Base-by-base conservation (phyloP, 108 stramenopile genomes). In the Craspedostauros australis region DNA sequence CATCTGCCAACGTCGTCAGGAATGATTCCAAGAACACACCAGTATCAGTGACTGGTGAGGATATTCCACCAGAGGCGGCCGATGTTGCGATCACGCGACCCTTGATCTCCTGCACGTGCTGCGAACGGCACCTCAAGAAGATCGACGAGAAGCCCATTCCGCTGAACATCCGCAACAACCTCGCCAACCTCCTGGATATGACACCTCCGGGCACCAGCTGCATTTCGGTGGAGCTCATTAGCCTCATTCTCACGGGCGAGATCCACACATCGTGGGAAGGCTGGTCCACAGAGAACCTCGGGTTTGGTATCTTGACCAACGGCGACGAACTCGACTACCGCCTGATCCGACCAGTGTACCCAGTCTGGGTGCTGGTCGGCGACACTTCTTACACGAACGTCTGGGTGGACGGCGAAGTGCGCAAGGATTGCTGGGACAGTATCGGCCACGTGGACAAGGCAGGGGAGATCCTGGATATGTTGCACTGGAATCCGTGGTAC, bases 401-500 rank as follows among this genome's bases (percentile, higher is more conserved):
- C n/a, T 62, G 68, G 36, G 15, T 82, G 27, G 63, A 69, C 11
- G 56, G 58, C 29, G 45, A 53, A 20, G 51, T 34, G 33, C 62
- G 56, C 15, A 48, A 38, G 19, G 68, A 72, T 20, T 11, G n/a
- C n/a, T n/a, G 27, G 15, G 23, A 39, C 36, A 41, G 28, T 19
- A 48, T 62, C 11, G 46, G 58, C 24, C 55, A 60, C 30, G 31
- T 72, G 16, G 77, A 84, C 52, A 36, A 54, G 33, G 67, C 75
- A 3, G 75, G 78, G n/a, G 46, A 57, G 48, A 39, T 62, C 1
- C 54, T 79, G 21, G 45, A 55, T 7, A 39, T 88, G 47, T 40
- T 50, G 1, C 80, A 85, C 58, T 89, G 83, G 82, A 82, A 82
- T 60, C 69, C 70, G 31, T 85, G 84, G 84, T 67, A 64, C 36